A percentile compares a stretch with the other conserved stretches of the same genome.
Evolutionary conservation across 345 rosid species (phyloP).

Genomic region (Aegle marmelos): DNA sequence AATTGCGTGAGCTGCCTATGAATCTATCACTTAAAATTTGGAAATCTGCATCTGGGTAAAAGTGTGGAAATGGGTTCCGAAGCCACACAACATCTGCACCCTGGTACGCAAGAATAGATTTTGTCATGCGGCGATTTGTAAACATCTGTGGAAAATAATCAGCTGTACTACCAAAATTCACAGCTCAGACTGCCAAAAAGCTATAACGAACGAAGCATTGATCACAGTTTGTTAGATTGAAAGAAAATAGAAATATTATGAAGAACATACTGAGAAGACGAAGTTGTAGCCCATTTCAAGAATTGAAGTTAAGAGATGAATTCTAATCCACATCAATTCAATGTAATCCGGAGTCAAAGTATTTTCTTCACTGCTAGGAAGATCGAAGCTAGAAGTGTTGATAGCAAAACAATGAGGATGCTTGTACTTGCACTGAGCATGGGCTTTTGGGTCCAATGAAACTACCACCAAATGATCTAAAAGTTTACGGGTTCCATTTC

Average conservation of each 20-base stretch:
- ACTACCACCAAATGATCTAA: conserved; percentile 50
- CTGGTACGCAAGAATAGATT: conserved; percentile 20
- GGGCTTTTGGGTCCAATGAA: conserved; percentile 51
- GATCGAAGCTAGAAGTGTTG: conserved; percentile 29
- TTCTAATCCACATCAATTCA: conserved; percentile 73
- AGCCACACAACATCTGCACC: conserved; percentile 89
- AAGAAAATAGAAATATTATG: neutral
- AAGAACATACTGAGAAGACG: conserved; percentile 55
- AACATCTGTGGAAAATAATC: no score
- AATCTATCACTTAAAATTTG: conserved; percentile 77
- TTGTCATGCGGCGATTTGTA: no score
- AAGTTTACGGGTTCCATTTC: conserved; percentile 43
- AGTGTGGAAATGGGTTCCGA: conserved; percentile 64
- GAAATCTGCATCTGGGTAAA: conserved; percentile 56
- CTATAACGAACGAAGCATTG: neutral
- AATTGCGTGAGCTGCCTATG: conserved; percentile 34
- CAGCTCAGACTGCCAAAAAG: neutral
- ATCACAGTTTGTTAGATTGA: no score
- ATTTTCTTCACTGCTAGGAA: conserved; percentile 34
- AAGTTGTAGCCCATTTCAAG: conserved; percentile 60
- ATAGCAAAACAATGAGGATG: conserved; percentile 50
- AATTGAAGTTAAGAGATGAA: conserved; percentile 41
- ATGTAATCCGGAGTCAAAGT: conserved; percentile 52
- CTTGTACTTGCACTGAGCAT: conserved; percentile 39
- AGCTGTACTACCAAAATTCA: no score